phyloP scores from a whole-genome alignment of 768 basidiomycete genomes.

The Suillus weaverae region DNA sequence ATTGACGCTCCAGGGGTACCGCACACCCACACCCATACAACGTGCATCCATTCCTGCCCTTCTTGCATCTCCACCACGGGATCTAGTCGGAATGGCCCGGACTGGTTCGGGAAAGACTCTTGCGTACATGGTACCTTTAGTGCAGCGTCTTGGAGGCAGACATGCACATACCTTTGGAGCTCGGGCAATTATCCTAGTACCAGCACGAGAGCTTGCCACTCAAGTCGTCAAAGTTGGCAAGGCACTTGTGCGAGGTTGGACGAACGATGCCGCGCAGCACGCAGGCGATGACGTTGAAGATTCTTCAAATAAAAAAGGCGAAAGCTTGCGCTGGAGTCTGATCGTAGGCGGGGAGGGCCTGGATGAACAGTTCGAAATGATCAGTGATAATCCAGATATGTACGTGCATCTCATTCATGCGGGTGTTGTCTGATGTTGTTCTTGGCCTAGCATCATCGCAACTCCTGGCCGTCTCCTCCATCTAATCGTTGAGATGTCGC shows the following conservation, averaged over 20 bases:
- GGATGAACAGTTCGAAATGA: constrained; percentile 96
- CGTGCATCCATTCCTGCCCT: constrained; percentile 85
- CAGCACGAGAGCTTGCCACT: constrained; percentile 90
- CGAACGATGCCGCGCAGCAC: constrained; percentile 58
- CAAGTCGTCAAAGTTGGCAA: constrained; percentile 96
- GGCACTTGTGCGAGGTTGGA: constrained; percentile 84
- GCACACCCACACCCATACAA: constrained; percentile 95
- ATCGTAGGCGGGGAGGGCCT: constrained; percentile 94
- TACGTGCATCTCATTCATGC: constrained; percentile 43
- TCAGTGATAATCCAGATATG: constrained; percentile 94
- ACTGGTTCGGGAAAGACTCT: constrained; percentile 98
- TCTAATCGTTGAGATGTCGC: constrained; percentile 93
- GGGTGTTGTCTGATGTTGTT: constrained; percentile 11
- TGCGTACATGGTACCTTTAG: constrained; percentile 90
- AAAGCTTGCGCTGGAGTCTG: constrained; percentile 84
- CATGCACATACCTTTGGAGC: constrained; percentile 82
- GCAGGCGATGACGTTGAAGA: constrained; percentile 63
- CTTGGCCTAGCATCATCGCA: constrained; percentile 77
- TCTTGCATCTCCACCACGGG: constrained; percentile 79
- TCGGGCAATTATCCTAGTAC: constrained; percentile 85
- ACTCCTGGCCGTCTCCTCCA: constrained; percentile 98
- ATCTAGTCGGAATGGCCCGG: constrained; percentile 97
- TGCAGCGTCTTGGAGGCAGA: constrained; percentile 80
- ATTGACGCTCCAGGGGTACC: constrained; percentile 88
- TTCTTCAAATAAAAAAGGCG: constrained; percentile 46